Conservation (phyloP, 2,329 filamentous ascomycete genomes). For the Stachybotrys elegans region DNA sequence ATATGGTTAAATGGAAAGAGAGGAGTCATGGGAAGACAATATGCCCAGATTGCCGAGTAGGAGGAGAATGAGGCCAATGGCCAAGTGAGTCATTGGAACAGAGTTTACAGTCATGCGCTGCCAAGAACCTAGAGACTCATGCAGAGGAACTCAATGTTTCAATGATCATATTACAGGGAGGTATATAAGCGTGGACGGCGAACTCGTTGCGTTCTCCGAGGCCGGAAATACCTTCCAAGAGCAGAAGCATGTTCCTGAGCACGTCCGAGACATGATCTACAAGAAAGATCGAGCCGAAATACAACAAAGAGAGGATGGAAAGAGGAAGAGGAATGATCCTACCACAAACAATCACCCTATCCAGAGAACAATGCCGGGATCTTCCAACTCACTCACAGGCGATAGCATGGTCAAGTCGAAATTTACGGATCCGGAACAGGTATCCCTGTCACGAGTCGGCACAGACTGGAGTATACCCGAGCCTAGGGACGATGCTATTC, state of each 20-base stretch:
- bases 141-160: conserved; percentile 6
- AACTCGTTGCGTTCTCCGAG: conserved; percentile 5
- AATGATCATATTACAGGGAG: conserved; percentile 8
- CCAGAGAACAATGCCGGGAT: conserved; percentile 7
- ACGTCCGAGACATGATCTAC: conserved; percentile 10
- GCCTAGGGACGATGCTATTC: conserved; percentile 5
- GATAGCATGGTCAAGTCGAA: neutral
- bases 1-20: neutral
- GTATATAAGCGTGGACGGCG: conserved; percentile 8
- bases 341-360: conserved; percentile 7
- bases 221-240: neutral
- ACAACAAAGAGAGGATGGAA: conserved; percentile 3
- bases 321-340: conserved; percentile 2
- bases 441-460: neutral
- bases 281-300: conserved; percentile 3
- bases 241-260: neutral
- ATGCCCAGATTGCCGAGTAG: conserved; percentile 8
- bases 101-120: conserved; percentile 10
- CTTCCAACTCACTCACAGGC: neutral
- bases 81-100: conserved; percentile 8
- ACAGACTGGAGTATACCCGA: neutral
- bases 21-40: neutral
- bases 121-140: conserved; percentile 3
- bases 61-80: conserved; percentile 8
- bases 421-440: too few relatives aligned